phyloP scores from a whole-genome alignment of 352 stramenopile genomes.

The Hyaloperonospora arabidopsidis region DNA sequence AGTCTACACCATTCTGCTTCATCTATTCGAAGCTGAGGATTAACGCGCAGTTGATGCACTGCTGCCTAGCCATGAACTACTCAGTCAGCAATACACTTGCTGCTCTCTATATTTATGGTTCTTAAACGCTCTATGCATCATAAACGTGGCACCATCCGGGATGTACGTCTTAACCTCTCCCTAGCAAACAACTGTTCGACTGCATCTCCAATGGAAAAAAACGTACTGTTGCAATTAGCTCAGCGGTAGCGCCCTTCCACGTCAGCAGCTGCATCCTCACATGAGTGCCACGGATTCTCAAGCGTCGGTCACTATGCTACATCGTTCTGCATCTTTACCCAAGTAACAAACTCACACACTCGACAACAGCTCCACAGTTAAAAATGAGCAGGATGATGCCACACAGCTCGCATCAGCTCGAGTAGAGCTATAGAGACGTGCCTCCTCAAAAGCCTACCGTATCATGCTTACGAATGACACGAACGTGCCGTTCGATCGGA shows the following conservation, averaged over 20 bases:
- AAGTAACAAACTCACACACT: conserved; percentile 71
- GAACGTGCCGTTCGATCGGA: no score
- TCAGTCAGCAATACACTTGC: conserved; percentile 69
- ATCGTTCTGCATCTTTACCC: conserved; percentile 48
- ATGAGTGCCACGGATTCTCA: conserved; percentile 57
- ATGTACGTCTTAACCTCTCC: conserved; percentile 49
- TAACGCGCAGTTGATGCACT: conserved; percentile 49
- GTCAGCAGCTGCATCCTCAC: conserved; percentile 43
- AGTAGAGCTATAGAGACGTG: no score
- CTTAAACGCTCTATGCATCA: conserved; percentile 60
- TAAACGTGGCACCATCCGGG: conserved; percentile 44
- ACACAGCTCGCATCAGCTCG: conserved; percentile 49
- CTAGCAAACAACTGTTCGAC: conserved; percentile 41
- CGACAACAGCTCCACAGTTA: conserved; percentile 43
- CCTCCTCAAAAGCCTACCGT: no score
- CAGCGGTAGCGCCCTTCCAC: conserved; percentile 52
- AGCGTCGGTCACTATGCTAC: conserved; percentile 24
- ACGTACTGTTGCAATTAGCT: conserved; percentile 29
- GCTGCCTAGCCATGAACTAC: conserved; percentile 74
- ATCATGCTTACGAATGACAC: no score
- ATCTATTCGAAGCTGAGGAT: conserved; percentile 32
- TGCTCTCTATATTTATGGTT: conserved; percentile 18
- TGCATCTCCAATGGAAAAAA: conserved; percentile 12
- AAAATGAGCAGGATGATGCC: conserved; percentile 65
- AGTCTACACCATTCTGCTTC: conserved; percentile 51